Conservation (phyloP, 306 rosid genomes). For the Neltuma alba region DNA sequence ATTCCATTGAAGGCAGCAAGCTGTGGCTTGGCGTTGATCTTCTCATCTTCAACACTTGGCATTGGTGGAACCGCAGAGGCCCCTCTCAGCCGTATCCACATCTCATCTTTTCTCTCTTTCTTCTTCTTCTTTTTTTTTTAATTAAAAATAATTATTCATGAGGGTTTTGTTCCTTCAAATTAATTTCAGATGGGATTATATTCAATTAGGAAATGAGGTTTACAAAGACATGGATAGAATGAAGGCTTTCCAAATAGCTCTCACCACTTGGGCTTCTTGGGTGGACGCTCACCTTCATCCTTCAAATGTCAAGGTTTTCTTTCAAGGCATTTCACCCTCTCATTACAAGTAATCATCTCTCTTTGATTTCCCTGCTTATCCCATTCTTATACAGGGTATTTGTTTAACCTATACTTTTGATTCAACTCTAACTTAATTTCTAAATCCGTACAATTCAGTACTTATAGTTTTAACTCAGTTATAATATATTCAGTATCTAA, state of each 20-base stretch:
- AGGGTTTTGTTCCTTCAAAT: not conserved
- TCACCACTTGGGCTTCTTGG: slow-evolving; percentile 81
- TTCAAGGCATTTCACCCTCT: slow-evolving; percentile 95
- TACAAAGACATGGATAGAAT: slow-evolving; percentile 79
- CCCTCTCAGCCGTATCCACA: slow-evolving; percentile 82
- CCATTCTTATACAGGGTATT: too few species aligned
- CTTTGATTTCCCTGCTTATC: not conserved
- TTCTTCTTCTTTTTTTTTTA: not conserved
- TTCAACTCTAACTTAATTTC: too few species aligned
- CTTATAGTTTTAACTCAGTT: too few species aligned
- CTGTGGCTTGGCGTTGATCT: slow-evolving; percentile 64
- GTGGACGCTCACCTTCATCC: slow-evolving; percentile 70
- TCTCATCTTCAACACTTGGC: slow-evolving; percentile 97
- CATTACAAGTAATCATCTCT: slow-evolving; percentile 74
- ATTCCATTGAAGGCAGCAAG: slow-evolving; percentile 67
- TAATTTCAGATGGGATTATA: slow-evolving; percentile 74
- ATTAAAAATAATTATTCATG: not conserved
- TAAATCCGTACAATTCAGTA: too few species aligned
- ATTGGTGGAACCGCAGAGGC: slow-evolving; percentile 96
- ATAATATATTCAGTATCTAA: too few species aligned
- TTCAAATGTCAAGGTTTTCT: slow-evolving; percentile 59
- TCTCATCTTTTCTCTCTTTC: not conserved
- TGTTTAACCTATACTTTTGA: too few species aligned
- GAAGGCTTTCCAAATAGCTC: slow-evolving; percentile 82
- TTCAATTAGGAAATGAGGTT: slow-evolving; percentile 52